These are phyloP conservation scores for Lepidium africanum DNA, from an alignment of 345 rosid genomes.

Conservation along the genomic window DNA sequence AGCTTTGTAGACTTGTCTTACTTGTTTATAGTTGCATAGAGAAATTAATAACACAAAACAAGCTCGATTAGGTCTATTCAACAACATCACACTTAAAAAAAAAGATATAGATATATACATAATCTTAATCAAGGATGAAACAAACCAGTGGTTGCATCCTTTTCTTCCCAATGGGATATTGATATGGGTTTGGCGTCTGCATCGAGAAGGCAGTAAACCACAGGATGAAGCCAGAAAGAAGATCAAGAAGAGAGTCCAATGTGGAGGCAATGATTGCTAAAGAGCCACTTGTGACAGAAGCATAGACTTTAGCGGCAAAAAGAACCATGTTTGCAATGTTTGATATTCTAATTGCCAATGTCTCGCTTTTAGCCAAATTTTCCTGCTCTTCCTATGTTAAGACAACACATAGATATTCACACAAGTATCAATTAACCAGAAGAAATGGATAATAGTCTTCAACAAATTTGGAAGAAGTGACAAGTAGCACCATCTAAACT, in stretches of 20 bases:
- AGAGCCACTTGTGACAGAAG: constrained; percentile 84
- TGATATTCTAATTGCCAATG: constrained; percentile 83
- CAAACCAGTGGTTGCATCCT: constrained; percentile 98
- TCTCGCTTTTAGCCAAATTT: constrained; percentile 77
- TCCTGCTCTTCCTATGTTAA: constrained; percentile 75
- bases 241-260: constrained; percentile 95
- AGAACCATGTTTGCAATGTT: constrained; percentile 91
- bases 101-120: neutral
- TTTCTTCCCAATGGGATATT: constrained; percentile 94
- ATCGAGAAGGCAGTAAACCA: constrained; percentile 99
- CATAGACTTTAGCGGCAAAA: constrained; percentile 91
- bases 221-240: constrained; percentile 93
- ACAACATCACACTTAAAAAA: neutral
- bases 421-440: neutral
- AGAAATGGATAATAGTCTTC: neutral
- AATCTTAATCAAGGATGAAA: constrained; percentile 4
- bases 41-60: neutral
- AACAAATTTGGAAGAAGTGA: neutral
- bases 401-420: neutral
- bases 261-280: constrained; percentile 96
- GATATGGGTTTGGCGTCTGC: constrained; percentile 94
- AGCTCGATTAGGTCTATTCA: neutral
- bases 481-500: neutral
- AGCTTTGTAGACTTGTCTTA: neutral
- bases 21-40: neutral